Evolutionary conservation across 768 basidiomycete species (phyloP).

Genomic region (Pisolithus marmoratus): DNA sequence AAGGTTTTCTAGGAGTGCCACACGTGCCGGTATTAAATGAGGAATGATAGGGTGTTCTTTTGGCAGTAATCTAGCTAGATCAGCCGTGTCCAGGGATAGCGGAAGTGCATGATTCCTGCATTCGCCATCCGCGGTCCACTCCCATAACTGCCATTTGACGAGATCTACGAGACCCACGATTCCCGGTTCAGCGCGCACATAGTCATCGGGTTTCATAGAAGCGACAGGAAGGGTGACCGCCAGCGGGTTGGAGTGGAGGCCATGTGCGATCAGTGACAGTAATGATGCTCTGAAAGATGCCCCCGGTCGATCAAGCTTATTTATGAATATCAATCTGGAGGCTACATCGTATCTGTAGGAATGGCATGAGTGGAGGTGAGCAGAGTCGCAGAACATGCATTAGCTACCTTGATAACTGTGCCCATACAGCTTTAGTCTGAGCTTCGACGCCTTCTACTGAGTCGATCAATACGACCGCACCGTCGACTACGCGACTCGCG

Average conservation of each 20-base stretch:
- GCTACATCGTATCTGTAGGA: conserved; percentile 65
- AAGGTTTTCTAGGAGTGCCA: conserved; percentile 67
- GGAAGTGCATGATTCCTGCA: conserved; percentile 45
- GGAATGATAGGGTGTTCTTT: conserved; percentile 60
- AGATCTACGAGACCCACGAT: conserved; percentile 82
- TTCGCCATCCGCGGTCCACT: conserved; percentile 53
- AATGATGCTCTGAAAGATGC: conserved; percentile 72
- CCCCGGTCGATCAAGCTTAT: conserved; percentile 85
- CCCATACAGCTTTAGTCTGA: conserved; percentile 88
- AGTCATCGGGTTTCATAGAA: conserved; percentile 63
- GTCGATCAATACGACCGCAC: conserved; percentile 83
- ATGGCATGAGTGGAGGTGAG: neutral
- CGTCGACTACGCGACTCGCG: conserved; percentile 85
- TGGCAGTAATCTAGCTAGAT: conserved; percentile 41
- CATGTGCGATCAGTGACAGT: conserved; percentile 65
- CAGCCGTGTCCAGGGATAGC: conserved; percentile 39
- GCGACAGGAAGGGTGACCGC: conserved; percentile 69
- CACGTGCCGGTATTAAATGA: conserved; percentile 62
- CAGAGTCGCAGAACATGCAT: conserved; percentile 19
- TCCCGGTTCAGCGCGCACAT: conserved; percentile 71
- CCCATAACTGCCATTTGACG: conserved; percentile 80
- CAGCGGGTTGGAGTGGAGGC: conserved; percentile 71
- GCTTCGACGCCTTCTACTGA: conserved; percentile 90
- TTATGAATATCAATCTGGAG: conserved; percentile 75
- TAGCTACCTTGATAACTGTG: conserved; percentile 79